Base-by-base conservation (phyloP, 2,329 filamentous ascomycete genomes). In the Dactylellina cionopaga region DNA sequence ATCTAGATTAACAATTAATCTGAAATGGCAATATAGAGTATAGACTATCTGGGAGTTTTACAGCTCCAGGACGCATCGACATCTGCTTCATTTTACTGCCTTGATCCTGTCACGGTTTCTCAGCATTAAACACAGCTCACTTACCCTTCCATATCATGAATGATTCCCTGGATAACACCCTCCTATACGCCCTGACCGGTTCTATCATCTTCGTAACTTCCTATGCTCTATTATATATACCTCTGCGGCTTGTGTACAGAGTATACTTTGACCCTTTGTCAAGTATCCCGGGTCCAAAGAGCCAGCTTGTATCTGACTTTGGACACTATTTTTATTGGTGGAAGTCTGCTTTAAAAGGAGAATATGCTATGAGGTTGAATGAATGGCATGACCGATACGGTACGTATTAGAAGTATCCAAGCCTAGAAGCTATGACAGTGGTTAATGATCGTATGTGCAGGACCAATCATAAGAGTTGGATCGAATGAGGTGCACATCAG, bases 391-490 rank as follows among this genome's bases (percentile, higher is more conserved):
- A 41, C 2, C 49, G 39, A 29, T 62, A 49, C 51, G 56, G 56
- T 49, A 49, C 11, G 7, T n/a, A 3, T n/a, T 35, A 24, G 29
- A 13, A 17, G n/a, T 1, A 22, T 19, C 7, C n/a, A 5, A n/a
- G 3, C 25, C 22, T 25, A 31, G 19, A 35, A 19, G 4, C 19
- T 5, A 5, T 11, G 24, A 13, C 10, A 49, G 31, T 13, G 3
- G 15, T 3, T n/a, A 19, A 15, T 25, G n/a, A 43, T 7, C 25
- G 15, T 13, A n/a, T 44, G 41, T 41, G 11, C 37, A 79, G 77
- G 77, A 5, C 77, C 78, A 3, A 80, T 82, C 47, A 76, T 81
- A 43, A 80, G 81, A 46, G 81, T 81, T 74, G 80, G 77, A 62
- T 81, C 81, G 1, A 44, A 74, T 43, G 77, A 79, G 52, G 52